Evolutionary conservation across 768 basidiomycete genomes (phyloP).

Genomic region (Cystobasidium ongulense): DNA sequence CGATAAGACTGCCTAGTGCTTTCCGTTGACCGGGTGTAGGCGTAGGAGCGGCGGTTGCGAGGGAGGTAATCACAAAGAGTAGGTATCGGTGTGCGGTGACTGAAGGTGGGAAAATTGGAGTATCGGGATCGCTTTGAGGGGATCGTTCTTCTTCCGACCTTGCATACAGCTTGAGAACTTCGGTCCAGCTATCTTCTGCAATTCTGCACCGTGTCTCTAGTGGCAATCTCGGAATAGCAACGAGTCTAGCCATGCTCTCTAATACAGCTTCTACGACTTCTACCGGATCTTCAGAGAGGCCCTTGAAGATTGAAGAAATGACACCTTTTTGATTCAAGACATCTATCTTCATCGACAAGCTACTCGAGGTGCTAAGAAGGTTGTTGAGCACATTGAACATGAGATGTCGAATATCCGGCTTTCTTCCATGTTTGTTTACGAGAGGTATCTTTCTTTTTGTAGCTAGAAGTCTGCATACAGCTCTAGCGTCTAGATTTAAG

Average conservation of each 20-base stretch:
- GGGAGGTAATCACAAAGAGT: background rate
- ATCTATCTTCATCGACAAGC: conserved; percentile 28
- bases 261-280: conserved; percentile 28
- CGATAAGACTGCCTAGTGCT: conserved; percentile 20
- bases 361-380: background rate
- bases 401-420: conserved; percentile 31
- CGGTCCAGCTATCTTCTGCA: conserved; percentile 24
- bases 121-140: background rate
- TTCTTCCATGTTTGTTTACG: conserved; percentile 13
- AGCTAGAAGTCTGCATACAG: background rate
- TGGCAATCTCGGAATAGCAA: background rate
- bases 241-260: conserved; percentile 17
- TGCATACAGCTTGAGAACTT: background rate
- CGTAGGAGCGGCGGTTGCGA: background rate
- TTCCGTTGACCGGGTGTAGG: conserved; percentile 18
- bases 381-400: conserved; percentile 14
- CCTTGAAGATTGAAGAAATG: conserved; percentile 10
- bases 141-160: background rate
- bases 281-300: conserved; percentile 4
- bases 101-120: background rate
- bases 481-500: conserved; percentile 11
- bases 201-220: conserved; percentile 12
- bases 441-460: conserved; percentile 22
- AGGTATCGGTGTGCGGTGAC: conserved; percentile 22
- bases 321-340: conserved; percentile 29